phyloP scores from a whole-genome alignment of 805 yeast genomes.

The Myxozyma neglecta region DNA sequence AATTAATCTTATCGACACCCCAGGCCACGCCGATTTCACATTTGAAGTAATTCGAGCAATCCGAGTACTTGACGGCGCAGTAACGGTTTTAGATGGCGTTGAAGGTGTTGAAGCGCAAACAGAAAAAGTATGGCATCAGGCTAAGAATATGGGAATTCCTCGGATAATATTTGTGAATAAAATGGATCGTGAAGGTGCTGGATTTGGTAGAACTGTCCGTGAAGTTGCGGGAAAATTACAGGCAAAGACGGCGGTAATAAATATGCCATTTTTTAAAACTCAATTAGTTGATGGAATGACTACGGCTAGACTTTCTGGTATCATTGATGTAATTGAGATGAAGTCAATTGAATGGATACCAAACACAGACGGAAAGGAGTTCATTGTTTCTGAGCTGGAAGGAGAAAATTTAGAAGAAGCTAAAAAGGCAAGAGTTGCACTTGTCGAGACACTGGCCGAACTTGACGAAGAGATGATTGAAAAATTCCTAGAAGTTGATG shows the following conservation, averaged over 20 bases:
- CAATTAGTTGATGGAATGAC: constrained; percentile 21
- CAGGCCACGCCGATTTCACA: constrained; percentile 97
- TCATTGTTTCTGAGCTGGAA: constrained; percentile 37
- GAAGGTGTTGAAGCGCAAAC: constrained; percentile 99
- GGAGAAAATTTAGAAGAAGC: constrained; percentile 50
- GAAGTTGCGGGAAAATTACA: constrained; percentile 76
- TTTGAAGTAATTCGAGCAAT: constrained; percentile 90
- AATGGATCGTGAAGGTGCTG: constrained; percentile 97
- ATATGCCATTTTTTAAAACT: constrained; percentile 55
- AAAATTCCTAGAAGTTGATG: constrained; percentile 70
- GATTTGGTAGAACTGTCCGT: constrained; percentile 83
- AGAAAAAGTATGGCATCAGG: constrained; percentile 94
- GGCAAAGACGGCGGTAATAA: constrained; percentile 72
- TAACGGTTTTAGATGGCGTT: constrained; percentile 88
- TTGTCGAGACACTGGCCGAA: constrained; percentile 82
- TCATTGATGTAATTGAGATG: constrained; percentile 69
- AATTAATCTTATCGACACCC: constrained; percentile 91
- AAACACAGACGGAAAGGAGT: constrained; percentile 51
- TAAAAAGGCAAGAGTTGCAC: constrained; percentile 62
- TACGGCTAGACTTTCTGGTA: constrained; percentile 60
- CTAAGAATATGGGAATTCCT: constrained; percentile 66
- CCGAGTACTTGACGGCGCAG: constrained; percentile 91
- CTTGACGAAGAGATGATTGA: constrained; percentile 76
- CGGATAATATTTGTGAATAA: constrained; percentile 80
- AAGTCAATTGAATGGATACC: constrained; percentile 52